These are phyloP conservation scores for Tetrastigma voinierianum DNA, from an alignment of 164 flowering plant genomes.

Conservation along the genomic window DNA sequence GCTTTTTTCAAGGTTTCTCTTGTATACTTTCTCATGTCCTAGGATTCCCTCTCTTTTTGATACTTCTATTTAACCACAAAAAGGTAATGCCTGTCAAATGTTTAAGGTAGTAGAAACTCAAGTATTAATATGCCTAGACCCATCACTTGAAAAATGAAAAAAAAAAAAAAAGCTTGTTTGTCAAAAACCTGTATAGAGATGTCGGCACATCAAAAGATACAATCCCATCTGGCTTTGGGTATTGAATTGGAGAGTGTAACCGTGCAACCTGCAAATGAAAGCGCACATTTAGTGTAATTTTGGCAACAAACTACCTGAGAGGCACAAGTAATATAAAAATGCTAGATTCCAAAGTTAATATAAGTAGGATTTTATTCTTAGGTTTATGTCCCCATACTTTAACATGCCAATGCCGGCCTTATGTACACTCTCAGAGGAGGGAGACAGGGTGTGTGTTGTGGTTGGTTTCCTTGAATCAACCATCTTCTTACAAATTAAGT, in stretches of 20 bases:
- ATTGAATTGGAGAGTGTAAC: slow-evolving; percentile 67
- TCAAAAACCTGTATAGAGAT: slow-evolving; percentile 73
- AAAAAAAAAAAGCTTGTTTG: neutral
- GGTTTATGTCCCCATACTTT: too few species aligned
- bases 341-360: neutral
- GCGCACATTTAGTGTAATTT: neutral
- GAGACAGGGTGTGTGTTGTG: too few species aligned
- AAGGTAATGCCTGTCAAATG: neutral
- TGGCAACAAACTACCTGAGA: too few species aligned
- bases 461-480: neutral
- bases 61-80: too few species aligned
- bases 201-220: slow-evolving; percentile 91
- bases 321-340: neutral
- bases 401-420: too few species aligned
- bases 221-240: slow-evolving; percentile 86
- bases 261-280: slow-evolving; percentile 55
- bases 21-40: too few species aligned
- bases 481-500: neutral
- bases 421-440: neutral
- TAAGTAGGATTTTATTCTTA: neutral
- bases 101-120: neutral
- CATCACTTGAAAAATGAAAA: neutral
- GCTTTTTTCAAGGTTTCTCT: too few species aligned
- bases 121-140: neutral
- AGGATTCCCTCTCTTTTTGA: too few species aligned